These are phyloP conservation scores for Hymenoscyphus fraxineus DNA, from an alignment of 2,329 filamentous ascomycete genomes.

Conservation along the genomic window DNA sequence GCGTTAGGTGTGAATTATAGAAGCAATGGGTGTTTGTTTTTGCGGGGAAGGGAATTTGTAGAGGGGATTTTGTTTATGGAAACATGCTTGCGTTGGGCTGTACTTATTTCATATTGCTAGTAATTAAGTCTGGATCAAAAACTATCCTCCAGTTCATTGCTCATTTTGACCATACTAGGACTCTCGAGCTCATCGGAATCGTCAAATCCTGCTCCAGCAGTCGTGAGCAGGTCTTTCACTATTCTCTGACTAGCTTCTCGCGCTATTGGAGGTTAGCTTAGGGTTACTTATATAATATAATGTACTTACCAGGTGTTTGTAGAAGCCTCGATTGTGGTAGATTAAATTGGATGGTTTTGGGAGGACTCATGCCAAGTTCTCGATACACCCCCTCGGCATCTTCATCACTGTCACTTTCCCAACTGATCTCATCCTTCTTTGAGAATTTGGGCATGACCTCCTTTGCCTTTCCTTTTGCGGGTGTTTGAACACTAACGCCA, in stretches of 20 bases:
- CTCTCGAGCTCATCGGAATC: constrained; percentile 50
- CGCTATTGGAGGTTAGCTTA: constrained; percentile 44
- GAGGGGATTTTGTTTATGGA: not conserved
- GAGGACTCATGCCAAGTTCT: constrained; percentile 72
- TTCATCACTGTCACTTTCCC: constrained; percentile 65
- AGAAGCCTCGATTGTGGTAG: constrained; percentile 72
- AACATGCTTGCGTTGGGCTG: not conserved
- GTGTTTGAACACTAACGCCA: constrained; percentile 82
- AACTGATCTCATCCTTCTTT: constrained; percentile 55
- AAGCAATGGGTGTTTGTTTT: not conserved
- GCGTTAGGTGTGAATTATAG: not conserved
- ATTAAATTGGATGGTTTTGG: constrained; percentile 88
- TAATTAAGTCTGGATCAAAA: constrained; percentile 41
- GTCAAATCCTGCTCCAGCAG: constrained; percentile 68
- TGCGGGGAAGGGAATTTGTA: not conserved
- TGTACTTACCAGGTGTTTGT: constrained; percentile 66
- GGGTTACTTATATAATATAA: constrained; percentile 28
- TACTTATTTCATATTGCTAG: not conserved
- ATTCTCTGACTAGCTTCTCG: constrained; percentile 77
- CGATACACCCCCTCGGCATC: constrained; percentile 58
- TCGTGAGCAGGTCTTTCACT: constrained; percentile 73
- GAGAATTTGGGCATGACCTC: constrained; percentile 44
- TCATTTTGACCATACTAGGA: constrained; percentile 63
- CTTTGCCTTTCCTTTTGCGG: constrained; percentile 49
- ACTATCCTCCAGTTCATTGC: constrained; percentile 57